Percentiles rank a stretch among this genome's conserved stretches.
Evolutionary conservation across 306 rosid genomes (phyloP).

Genomic region (Pachyrhizus erosus): DNA sequence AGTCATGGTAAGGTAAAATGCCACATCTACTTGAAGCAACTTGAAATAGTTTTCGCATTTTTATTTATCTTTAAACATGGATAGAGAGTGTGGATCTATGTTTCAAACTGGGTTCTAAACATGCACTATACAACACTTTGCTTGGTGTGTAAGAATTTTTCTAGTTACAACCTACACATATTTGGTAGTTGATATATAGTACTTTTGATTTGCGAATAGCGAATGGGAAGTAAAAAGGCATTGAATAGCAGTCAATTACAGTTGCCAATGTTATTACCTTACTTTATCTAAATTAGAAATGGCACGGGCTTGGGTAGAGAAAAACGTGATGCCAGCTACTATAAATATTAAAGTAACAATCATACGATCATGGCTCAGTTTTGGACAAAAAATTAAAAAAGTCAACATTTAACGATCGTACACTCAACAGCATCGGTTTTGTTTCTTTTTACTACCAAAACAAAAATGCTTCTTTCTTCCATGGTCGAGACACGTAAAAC

Average conservation of each 20-base stretch:
- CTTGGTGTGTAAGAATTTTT: background rate
- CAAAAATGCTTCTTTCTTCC: background rate
- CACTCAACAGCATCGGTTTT: conserved; percentile 16
- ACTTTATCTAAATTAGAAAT: background rate
- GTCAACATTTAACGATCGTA: conserved; percentile 3
- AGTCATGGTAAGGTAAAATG: too few species aligned
- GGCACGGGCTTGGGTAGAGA: background rate
- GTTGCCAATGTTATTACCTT: background rate
- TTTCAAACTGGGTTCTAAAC: too few species aligned
- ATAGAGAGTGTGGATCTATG: too few species aligned
- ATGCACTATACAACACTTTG: background rate
- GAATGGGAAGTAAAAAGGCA: background rate
- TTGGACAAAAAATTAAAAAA: conserved; percentile 16
- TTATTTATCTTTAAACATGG: too few species aligned
- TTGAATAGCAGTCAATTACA: background rate
- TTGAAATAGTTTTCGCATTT: too few species aligned
- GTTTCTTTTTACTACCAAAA: background rate
- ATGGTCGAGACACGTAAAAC: background rate
- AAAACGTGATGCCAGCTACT: conserved; percentile 28
- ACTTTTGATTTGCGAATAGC: background rate
- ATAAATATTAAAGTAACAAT: background rate
- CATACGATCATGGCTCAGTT: background rate
- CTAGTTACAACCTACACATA: conserved; percentile 2
- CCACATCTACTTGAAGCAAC: too few species aligned
- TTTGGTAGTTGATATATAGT: background rate